A percentile compares a stretch with the other conserved stretches of the same genome.
These are phyloP conservation scores for Saccharum spontaneum DNA, from an alignment of 176 grass and related monocot genomes.

Conservation along the genomic window DNA sequence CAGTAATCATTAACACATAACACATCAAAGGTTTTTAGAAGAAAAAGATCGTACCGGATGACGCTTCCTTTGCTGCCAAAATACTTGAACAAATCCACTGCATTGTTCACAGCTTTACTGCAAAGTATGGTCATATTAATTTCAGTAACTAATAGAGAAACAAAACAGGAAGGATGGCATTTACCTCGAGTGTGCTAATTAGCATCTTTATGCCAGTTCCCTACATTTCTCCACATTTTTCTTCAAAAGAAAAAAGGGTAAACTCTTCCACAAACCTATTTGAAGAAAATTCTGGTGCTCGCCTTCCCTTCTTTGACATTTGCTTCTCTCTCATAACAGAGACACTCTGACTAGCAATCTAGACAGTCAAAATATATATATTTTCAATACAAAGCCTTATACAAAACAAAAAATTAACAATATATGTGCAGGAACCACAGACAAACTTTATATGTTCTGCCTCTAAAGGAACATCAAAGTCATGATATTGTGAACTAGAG, in stretches of 20 bases:
- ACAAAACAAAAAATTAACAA: not conserved
- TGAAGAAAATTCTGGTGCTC: slow-evolving; percentile 63
- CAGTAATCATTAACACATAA: not conserved
- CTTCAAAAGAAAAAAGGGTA: slow-evolving; percentile 12
- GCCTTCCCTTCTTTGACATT: slow-evolving; percentile 81
- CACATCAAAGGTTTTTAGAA: not conserved
- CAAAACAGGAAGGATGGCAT: not conserved
- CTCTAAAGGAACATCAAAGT: not conserved
- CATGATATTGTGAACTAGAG: not conserved
- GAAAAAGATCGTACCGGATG: slow-evolving; percentile 50
- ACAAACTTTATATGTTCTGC: not conserved
- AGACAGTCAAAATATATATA: not conserved
- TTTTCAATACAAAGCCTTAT: slow-evolving; percentile 1
- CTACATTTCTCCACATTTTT: not conserved
- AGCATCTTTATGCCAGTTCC: not conserved
- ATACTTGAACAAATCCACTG: slow-evolving; percentile 83
- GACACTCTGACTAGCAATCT: slow-evolving; percentile 90
- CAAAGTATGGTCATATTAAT: slow-evolving; percentile 17
- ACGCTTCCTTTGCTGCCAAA: slow-evolving; percentile 93
- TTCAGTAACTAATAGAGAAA: slow-evolving; percentile 12
- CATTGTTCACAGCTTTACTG: slow-evolving; percentile 84
- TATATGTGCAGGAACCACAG: not conserved
- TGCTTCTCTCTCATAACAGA: slow-evolving; percentile 87
- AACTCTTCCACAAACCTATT: slow-evolving; percentile 54
- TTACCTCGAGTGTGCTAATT: not conserved